These are phyloP conservation scores for Neoascochyta sp. DNA, from an alignment of 2,329 filamentous ascomycete genomes.

Conservation along the genomic window DNA sequence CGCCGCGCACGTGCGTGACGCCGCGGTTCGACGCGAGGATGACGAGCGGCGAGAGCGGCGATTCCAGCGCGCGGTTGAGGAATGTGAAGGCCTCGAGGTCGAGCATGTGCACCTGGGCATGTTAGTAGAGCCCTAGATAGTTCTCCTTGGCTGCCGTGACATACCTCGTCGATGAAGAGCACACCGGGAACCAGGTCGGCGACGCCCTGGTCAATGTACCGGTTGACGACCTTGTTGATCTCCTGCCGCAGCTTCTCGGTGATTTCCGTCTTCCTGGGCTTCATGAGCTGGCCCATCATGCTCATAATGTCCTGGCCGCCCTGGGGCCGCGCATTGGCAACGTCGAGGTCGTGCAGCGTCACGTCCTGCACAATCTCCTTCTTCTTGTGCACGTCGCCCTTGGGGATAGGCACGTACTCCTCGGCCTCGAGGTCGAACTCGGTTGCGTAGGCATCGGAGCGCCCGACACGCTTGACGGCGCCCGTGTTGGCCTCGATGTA, in stretches of 20 bases:
- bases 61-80: conserved; percentile 96
- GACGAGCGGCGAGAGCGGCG: conserved; percentile 90
- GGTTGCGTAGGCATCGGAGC: conserved; percentile 94
- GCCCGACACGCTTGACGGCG: conserved; percentile 92
- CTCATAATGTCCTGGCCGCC: conserved; percentile 99
- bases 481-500: conserved; percentile 99
- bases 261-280: conserved; percentile 99
- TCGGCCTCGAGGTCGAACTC: conserved; percentile 98
- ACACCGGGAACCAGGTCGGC: conserved; percentile 97
- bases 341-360: conserved; percentile 91
- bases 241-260: conserved; percentile 93
- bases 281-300: conserved; percentile 99
- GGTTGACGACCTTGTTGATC: conserved; percentile 99
- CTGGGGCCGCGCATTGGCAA: conserved; percentile 91
- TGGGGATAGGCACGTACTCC: conserved; percentile 97
- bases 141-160: too few relatives aligned
- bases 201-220: conserved; percentile 97
- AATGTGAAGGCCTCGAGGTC: conserved; percentile 99
- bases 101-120: conserved; percentile 86
- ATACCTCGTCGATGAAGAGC: conserved; percentile 95
- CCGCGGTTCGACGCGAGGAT: conserved; percentile 96
- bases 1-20: conserved; percentile 84
- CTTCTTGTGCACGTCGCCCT: conserved; percentile 99
- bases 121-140: conserved; percentile 15
- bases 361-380: conserved; percentile 99